A percentile compares a stretch with the other conserved stretches of the same genome.
phyloP scores from a whole-genome alignment of 208 protist species.

The Leishmania braziliensis region DNA sequence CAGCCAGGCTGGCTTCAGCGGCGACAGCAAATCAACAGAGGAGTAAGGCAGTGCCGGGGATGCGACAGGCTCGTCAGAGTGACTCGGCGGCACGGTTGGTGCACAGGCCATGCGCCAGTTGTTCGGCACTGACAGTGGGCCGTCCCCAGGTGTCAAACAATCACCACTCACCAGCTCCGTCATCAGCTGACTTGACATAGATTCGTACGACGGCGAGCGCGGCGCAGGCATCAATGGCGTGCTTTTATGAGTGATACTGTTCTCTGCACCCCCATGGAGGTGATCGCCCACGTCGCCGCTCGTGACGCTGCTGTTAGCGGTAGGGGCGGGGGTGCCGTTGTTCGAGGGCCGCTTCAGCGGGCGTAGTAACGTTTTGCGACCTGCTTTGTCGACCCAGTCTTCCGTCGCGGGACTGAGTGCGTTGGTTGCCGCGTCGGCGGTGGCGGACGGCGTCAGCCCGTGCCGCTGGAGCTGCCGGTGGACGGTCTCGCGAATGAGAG shows the following conservation, averaged over 20 bases:
- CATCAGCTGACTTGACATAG: background rate
- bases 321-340: background rate
- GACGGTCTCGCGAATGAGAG: background rate
- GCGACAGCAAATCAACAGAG: background rate
- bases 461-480: slow-evolving; percentile 9
- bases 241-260: slow-evolving; percentile 4
- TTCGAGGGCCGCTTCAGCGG: slow-evolving; percentile 11
- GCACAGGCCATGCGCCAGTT: slow-evolving; percentile 26
- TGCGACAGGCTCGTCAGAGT: slow-evolving; percentile 12
- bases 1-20: background rate
- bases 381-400: background rate
- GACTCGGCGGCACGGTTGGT: slow-evolving; percentile 34
- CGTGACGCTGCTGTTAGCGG: slow-evolving; percentile 6
- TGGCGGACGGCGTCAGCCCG: background rate
- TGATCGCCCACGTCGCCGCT: slow-evolving; percentile 14
- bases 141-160: background rate
- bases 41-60: background rate
- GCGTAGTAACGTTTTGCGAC: slow-evolving; percentile 23
- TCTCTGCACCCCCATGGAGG: background rate
- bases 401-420: background rate
- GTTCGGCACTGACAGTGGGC: slow-evolving; percentile 29
- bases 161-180: slow-evolving; percentile 7
- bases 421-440: background rate
- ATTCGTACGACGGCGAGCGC: slow-evolving; percentile 4
- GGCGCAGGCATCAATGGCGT: background rate